Evolutionary conservation across 164 flowering plant species (phyloP).

Genomic region (Stephania japonica): DNA sequence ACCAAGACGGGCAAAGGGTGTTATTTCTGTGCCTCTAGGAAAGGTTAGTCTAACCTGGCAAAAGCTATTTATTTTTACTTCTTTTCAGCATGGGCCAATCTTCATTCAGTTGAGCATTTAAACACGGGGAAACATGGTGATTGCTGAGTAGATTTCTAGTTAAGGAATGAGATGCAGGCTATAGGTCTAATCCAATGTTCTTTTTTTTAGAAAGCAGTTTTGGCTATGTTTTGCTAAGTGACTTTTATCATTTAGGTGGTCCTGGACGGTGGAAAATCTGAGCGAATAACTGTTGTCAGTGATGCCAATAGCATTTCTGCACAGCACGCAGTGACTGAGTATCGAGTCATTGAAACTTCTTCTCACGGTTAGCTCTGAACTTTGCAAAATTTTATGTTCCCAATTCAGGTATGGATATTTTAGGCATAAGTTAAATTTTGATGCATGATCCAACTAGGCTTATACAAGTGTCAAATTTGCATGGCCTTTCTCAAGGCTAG

Average conservation of each 20-base stretch:
- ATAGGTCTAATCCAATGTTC: background rate
- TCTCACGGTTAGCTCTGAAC: conserved; percentile 36
- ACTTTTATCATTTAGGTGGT: conserved; percentile 47
- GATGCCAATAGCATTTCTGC: conserved; percentile 26
- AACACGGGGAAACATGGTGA: background rate
- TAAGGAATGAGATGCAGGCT: background rate
- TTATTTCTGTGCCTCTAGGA: conserved; percentile 68
- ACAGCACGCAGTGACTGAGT: conserved; percentile 83
- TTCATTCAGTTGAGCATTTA: too few species aligned
- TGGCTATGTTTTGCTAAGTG: conserved; percentile 1
- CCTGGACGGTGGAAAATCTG: conserved; percentile 76
- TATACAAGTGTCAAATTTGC: background rate
- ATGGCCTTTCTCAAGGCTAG: background rate
- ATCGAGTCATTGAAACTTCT: conserved; percentile 55
- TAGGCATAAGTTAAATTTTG: background rate
- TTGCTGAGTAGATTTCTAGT: background rate
- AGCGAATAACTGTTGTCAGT: conserved; percentile 53
- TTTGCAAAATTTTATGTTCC: background rate
- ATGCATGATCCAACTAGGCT: background rate
- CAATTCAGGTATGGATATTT: background rate
- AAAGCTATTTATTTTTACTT: background rate
- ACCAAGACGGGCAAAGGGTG: conserved; percentile 61
- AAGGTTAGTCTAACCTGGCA: conserved; percentile 42
- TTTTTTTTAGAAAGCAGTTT: background rate
- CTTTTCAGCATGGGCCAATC: background rate